phyloP scores from a whole-genome alignment of 257 asterid genomes.

The Cynanchum wilfordii region DNA sequence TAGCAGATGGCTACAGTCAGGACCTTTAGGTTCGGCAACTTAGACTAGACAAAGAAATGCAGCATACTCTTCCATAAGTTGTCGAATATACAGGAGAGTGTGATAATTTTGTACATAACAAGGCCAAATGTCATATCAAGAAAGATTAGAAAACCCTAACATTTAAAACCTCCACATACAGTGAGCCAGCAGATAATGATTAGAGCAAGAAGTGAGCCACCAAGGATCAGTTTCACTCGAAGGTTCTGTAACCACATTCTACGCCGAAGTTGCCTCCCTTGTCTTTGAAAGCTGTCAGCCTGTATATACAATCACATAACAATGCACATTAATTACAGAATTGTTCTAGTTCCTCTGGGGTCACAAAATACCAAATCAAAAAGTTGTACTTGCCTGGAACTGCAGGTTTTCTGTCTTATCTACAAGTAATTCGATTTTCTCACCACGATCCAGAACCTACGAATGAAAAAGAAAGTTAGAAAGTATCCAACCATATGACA shows the following conservation, averaged over 20 bases:
- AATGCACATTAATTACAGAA: constrained; percentile 7
- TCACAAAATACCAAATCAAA: neutral
- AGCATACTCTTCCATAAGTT: constrained; percentile 1
- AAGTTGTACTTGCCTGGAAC: constrained; percentile 57
- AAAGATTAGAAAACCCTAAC: constrained; percentile 13
- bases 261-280: constrained; percentile 86
- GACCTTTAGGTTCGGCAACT: neutral
- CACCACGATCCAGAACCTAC: constrained; percentile 97
- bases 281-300: constrained; percentile 99
- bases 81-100: constrained; percentile 22
- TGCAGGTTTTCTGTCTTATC: constrained; percentile 96
- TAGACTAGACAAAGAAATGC: neutral
- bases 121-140: neutral
- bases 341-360: neutral
- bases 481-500: neutral
- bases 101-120: constrained; percentile 10
- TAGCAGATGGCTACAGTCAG: neutral
- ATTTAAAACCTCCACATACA: constrained; percentile 45
- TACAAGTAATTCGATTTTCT: constrained; percentile 86
- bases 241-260: constrained; percentile 96
- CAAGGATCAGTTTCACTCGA: constrained; percentile 73
- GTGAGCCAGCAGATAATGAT: constrained; percentile 62
- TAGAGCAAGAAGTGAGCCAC: constrained; percentile 46
- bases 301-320: constrained; percentile 18
- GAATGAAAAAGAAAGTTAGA: neutral